Evolutionary conservation across 768 basidiomycete species (phyloP), one percentile per base, ranked within the genome.

Genomic region (Lentinula guzmanii): DNA sequence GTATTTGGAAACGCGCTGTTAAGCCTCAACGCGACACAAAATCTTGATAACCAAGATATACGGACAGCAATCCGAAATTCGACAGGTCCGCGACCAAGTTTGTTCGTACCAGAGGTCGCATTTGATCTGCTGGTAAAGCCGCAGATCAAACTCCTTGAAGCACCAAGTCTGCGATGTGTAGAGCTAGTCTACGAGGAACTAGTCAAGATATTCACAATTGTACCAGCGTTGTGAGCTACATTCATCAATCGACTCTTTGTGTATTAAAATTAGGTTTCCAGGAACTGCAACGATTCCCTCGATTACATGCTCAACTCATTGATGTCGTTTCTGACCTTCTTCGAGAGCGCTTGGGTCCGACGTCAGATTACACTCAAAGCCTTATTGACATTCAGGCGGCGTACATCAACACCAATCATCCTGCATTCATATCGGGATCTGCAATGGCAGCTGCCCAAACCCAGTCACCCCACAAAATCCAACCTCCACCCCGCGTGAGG

Each of bases 351-450:
- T 82, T 99, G 13, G 95, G 95, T 1, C 97, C 97, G 1, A 97
- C 97, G 0, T 94, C 93, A 2, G 91, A 95, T n/a, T 98, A 98
- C 72, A 90, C 95, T 0, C 91, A 93, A 66, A 95, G 92, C 69
- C 79, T 99, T 68, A 98, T 99, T 67, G 86, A 89, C 67, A 99
- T 99, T 54, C 97, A 99, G 74, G 94, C 94, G 1, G 95, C 97
- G 10, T 99, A 99, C 71, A 98, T 99, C 80, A 99, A 99, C 73
- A 98, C 95, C 61, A 98, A 98, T 72, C 97, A 99, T 71, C 97
- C 97, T 5, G 84, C 91, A 35, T 98, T 98, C 74, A 87, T 95
- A 61, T 80, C 89, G 18, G 90, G 91, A 9, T 90, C 91, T 39
- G 84, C 89, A 46, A 70, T 79, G 9, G 83, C 85, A 76, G 33